Evolutionary conservation across 176 grass and related monocot species (phyloP).

Genomic region (Aegilops speltoides): DNA sequence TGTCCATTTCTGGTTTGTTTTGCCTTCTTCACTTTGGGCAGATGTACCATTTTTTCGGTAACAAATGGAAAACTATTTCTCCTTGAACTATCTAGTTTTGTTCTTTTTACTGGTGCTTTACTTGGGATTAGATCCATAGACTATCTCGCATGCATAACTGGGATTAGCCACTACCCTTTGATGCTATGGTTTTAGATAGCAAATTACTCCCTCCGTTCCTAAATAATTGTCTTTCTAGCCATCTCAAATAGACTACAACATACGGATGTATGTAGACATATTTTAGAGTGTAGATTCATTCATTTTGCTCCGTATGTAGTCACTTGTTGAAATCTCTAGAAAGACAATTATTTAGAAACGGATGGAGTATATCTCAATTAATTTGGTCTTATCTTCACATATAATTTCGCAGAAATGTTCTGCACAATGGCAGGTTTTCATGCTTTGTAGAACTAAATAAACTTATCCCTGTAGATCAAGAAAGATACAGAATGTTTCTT

Average conservation of each 20-base stretch:
- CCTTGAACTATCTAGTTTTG: neutral
- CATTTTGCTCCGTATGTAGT: no score
- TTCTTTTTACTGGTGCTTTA: neutral
- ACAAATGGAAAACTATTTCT: neutral
- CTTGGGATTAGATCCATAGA: neutral
- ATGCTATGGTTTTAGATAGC: neutral
- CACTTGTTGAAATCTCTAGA: no score
- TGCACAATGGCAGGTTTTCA: neutral
- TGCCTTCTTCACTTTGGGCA: neutral
- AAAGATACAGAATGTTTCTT: neutral
- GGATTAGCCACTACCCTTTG: constrained; percentile 17
- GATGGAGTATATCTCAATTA: neutral
- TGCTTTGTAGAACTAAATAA: neutral
- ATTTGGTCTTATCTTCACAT: neutral
- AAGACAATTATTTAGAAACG: no score
- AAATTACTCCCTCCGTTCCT: no score
- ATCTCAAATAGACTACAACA: no score
- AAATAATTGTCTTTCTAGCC: no score
- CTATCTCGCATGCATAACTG: neutral
- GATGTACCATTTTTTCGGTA: neutral
- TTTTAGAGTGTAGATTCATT: no score
- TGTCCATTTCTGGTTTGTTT: neutral
- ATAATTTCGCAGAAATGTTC: neutral
- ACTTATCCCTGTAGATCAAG: neutral
- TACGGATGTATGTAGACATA: no score